Percentiles rank a stretch among this genome's conserved stretches.
Conservation (phyloP, 768 basidiomycete genomes). For the Royoungia palumana region DNA sequence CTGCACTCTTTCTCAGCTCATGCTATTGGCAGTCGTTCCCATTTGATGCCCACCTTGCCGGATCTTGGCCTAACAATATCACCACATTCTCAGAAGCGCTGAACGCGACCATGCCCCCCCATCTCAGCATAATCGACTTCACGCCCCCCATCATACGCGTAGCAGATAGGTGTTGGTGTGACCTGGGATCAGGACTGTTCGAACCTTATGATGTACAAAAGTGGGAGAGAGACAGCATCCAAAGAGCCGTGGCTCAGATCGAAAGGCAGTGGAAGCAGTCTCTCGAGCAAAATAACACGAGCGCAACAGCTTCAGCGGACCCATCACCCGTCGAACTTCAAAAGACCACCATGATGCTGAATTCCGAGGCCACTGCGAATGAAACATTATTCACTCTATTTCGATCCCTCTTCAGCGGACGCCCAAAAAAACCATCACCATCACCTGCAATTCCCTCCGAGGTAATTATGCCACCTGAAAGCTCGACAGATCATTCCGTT, state of each 20-base stretch:
- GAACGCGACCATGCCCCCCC: conserved; percentile 41
- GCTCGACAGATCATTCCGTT: neutral
- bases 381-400: conserved; percentile 23
- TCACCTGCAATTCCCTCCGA: neutral
- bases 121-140: conserved; percentile 36
- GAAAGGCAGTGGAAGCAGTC: conserved; percentile 29
- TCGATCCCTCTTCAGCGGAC: conserved; percentile 23
- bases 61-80: conserved; percentile 66
- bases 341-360: conserved; percentile 8
- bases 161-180: conserved; percentile 85
- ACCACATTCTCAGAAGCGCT: conserved; percentile 72
- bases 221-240: conserved; percentile 71
- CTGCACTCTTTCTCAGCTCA: conserved; percentile 80
- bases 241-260: conserved; percentile 38
- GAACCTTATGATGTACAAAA: conserved; percentile 72
- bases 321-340: conserved; percentile 17
- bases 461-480: conserved; percentile 3
- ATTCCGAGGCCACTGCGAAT: conserved; percentile 6
- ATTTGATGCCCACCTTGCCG: conserved; percentile 55
- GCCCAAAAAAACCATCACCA: conserved; percentile 2
- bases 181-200: conserved; percentile 65
- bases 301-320: conserved; percentile 25
- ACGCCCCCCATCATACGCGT: conserved; percentile 60
- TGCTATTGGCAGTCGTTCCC: conserved; percentile 89
- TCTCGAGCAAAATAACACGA: conserved; percentile 22